Evolutionary conservation across 352 stramenopile genomes (phyloP), one percentile per base, ranked within the genome.

Genomic region (Achlya hypogyna): DNA sequence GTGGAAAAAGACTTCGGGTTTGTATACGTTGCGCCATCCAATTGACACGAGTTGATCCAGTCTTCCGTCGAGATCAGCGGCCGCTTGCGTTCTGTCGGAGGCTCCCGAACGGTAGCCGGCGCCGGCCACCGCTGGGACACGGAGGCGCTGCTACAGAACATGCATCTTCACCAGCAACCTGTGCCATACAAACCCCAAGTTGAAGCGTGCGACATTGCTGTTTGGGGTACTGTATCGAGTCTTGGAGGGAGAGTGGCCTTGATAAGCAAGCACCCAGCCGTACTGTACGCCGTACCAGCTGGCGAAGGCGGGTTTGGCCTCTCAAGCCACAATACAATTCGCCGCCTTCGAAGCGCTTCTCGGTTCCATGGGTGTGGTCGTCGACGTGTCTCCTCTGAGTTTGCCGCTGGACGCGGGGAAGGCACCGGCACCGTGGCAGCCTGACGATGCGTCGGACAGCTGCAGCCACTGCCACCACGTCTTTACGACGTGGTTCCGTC

Each of bases 401-500:
- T 18, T 58, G 3, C 54, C 22, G 22, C 18, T 60, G n/a, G 60
- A 67, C 12, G 4, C 59, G 25, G 14, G 1, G 6, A 31, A 53
- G 27, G 72, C 77, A n/a, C n/a, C n/a, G 59, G 69, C 84, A 3
- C 70, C 77, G 62, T 92, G 84, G 84, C 81, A 82, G 25, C 84
- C 84, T n/a, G 84, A 92, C 69, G 60, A 72, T 34, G 80, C 77
- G 20, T 89, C 81, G 71, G 75, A 87, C 72, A 78, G 80, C 63
- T 92, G 84, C 53, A 71, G 86, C 23, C 84, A 79, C 72, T 92
- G 84, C 69, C 72, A 78, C 47, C 72, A 78, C 56, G 64, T 77
- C 53, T 92, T 92, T 75, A 88, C 81, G 59, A 78, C 89, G 56
- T 89, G 80, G 76, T 77, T 69, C 38, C 77, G 79, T 10, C 82